Conservation (phyloP, 768 basidiomycete genomes). For the Filobasidium wieringae region DNA sequence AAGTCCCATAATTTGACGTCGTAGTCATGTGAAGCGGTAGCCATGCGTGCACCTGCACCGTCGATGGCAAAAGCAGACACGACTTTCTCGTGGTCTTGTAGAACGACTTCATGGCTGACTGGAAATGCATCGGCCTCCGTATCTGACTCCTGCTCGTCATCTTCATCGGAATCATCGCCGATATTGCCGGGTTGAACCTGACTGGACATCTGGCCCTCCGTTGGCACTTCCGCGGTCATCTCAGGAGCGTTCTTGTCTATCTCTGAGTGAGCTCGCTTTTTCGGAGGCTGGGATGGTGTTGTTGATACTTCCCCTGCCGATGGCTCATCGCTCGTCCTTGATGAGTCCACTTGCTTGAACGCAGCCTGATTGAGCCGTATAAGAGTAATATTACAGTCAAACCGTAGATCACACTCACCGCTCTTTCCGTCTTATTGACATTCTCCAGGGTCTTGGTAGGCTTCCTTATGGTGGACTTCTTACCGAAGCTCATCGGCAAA, state of each 20-base stretch:
- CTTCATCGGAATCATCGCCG: conserved; percentile 21
- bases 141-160: conserved; percentile 18
- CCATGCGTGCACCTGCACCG: conserved; percentile 80
- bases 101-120: conserved; percentile 72
- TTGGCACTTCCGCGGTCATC: too few species aligned
- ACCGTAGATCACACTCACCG: too few species aligned
- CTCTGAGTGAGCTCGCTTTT: conserved; percentile 1
- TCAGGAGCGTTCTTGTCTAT: too few species aligned
- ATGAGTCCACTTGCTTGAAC: too few species aligned
- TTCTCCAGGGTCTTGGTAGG: conserved; percentile 25
- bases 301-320: too few species aligned
- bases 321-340: too few species aligned
- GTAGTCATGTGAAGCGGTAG: conserved; percentile 91
- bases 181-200: too few species aligned
- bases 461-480: conserved; percentile 31
- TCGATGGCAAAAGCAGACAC: conserved; percentile 85
- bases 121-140: conserved; percentile 53
- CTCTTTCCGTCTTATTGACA: conserved; percentile 36
- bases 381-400: too few species aligned
- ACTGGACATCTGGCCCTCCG: too few species aligned
- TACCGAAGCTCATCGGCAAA: conserved; percentile 40
- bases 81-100: conserved; percentile 87
- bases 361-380: too few species aligned
- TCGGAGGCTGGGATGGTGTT: too few species aligned
- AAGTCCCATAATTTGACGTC: conserved; percentile 99